A percentile compares a stretch with the other conserved stretches of the same genome.
Conservation (phyloP, 805 yeast species). For the Kodamaea kakaduensis region DNA sequence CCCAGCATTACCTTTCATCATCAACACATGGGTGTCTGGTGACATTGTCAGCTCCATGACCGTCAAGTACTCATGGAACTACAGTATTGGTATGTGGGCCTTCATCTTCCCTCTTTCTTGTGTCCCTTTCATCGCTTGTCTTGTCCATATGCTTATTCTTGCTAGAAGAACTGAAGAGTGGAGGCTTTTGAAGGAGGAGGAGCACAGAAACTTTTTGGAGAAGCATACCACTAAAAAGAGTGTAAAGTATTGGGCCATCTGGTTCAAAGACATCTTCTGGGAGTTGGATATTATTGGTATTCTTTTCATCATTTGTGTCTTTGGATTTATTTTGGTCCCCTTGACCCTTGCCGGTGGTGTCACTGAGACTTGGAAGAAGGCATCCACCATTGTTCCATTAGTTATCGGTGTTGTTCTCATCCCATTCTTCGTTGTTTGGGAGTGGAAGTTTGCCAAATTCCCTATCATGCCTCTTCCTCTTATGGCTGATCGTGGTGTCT, state of each 20-base stretch:
- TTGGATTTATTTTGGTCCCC: slow-evolving; percentile 68
- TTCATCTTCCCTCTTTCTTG: slow-evolving; percentile 64
- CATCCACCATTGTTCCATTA: slow-evolving; percentile 62
- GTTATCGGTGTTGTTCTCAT: slow-evolving; percentile 61
- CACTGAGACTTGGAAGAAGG: slow-evolving; percentile 51
- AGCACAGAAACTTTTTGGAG: slow-evolving; percentile 18
- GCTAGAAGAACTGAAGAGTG: slow-evolving; percentile 55
- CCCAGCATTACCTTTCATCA: slow-evolving; percentile 68
- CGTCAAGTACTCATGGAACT: slow-evolving; percentile 57
- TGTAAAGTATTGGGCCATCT: slow-evolving; percentile 12
- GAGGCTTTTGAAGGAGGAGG: slow-evolving; percentile 15
- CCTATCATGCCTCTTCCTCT: slow-evolving; percentile 63
- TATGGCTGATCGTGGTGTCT: slow-evolving; percentile 65
- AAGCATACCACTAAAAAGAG: slow-evolving; percentile 20
- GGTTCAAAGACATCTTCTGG: slow-evolving; percentile 45
- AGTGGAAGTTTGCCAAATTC: slow-evolving; percentile 43
- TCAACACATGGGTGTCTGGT: slow-evolving; percentile 78
- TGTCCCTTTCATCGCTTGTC: slow-evolving; percentile 54
- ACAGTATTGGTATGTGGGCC: slow-evolving; percentile 75
- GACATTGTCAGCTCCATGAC: slow-evolving; percentile 42
- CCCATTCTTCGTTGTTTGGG: slow-evolving; percentile 62
- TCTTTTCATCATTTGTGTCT: slow-evolving; percentile 47
- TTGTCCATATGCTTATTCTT: slow-evolving; percentile 51
- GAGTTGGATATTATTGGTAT: slow-evolving; percentile 63
- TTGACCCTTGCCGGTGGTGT: slow-evolving; percentile 73